Base-by-base conservation (phyloP, 2,329 filamentous ascomycete species). In the Ophiostoma piceae region DNA sequence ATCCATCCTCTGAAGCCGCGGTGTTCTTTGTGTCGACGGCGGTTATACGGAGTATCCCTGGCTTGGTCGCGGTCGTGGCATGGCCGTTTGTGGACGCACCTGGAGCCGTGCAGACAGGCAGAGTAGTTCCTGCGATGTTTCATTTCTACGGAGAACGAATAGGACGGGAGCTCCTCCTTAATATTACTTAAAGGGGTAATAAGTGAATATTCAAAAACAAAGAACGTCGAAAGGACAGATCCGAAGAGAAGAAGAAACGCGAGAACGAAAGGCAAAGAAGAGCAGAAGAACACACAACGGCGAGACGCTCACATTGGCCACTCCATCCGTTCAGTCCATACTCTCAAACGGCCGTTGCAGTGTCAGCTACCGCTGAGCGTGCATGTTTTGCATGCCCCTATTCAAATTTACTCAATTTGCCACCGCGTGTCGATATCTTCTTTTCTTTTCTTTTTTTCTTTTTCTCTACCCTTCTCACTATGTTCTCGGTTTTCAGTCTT, bases 331-430 rank as follows among this genome's bases (percentile, higher is more conserved):
- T 29, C 26, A 29, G 26, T 29, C 26, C 51, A 14, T 26, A 29
- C 51, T 22, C 22, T 57, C 51, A 57, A 57, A 57, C 51, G 12
- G 51, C 51, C 51, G 51, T 57, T 57, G 51, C 47, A 54, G 47
- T 54, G n/a, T 54, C 47, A 54, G 22, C 47, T 54, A 22, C n/a
- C n/a, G 47, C 51, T 12, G 51, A 3, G n/a, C 19, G 2, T 22
- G 51, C 51, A 57, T 57, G 8, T 26, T 12, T 57, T 57, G 11
- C 22, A 57, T 26, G 51, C 51, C 51, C 51, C 51, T 57, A 57
- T 57, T 57, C 51, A 57, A 8, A 26, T 57, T 57, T 57, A 57
- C 26, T 57, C 51, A 57, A 8, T 57, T 57, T 57, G 51, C 51
- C 51, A 57, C 51, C 51, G 3, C 51, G n/a, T 51, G 19, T 39